These are phyloP conservation scores for Schoenoplectus tabernaemontani DNA, from an alignment of 202 grass and related monocot genomes.

Conservation along the genomic window DNA sequence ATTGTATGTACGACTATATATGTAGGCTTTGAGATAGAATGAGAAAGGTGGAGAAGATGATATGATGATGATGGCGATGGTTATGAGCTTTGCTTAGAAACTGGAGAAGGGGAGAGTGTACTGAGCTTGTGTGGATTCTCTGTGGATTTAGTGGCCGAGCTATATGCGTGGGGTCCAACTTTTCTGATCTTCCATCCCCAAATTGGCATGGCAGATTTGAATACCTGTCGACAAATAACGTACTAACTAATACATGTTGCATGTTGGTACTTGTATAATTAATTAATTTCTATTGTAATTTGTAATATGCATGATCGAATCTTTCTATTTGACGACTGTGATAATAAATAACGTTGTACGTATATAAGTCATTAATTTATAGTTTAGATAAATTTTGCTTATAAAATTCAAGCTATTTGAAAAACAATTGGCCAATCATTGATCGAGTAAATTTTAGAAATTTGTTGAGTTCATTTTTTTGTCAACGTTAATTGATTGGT, in stretches of 20 bases:
- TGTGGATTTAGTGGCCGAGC: neutral
- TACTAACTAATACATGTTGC: neutral
- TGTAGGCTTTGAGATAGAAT: slow-evolving; percentile 7
- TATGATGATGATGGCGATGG: slow-evolving; percentile 82
- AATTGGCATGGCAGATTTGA: slow-evolving; percentile 3
- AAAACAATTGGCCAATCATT: neutral
- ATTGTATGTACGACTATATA: neutral
- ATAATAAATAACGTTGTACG: neutral
- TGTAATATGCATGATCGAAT: no score
- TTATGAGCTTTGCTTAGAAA: slow-evolving; percentile 97
- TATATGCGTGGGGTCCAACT: neutral
- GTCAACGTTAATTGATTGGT: neutral
- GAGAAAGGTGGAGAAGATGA: slow-evolving; percentile 41
- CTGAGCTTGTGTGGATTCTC: slow-evolving; percentile 8
- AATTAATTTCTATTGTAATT: no score
- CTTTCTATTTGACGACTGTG: neutral
- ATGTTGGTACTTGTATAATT: neutral
- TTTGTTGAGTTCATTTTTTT: neutral
- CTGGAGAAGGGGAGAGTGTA: slow-evolving; percentile 41
- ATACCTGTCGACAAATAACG: neutral
- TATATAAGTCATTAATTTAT: neutral
- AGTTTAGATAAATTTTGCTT: neutral
- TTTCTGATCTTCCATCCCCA: neutral
- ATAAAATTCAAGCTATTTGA: neutral
- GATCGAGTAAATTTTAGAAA: neutral